Percentiles rank a stretch among this genome's conserved stretches.
These are phyloP conservation scores for Quercus rubra DNA, from an alignment of 306 rosid genomes.

Conservation along the genomic window DNA sequence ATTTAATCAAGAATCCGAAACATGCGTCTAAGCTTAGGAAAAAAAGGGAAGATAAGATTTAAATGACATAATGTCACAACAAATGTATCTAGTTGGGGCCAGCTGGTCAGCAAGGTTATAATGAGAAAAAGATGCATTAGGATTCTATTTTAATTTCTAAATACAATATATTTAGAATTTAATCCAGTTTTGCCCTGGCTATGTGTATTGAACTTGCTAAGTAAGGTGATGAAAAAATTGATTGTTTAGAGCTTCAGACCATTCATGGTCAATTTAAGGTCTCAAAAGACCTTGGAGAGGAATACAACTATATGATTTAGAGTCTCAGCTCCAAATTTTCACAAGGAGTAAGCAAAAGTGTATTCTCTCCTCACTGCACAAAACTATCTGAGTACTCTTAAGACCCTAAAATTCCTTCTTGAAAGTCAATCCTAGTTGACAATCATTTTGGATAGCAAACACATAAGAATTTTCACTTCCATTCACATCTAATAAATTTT, in stretches of 20 bases:
- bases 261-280: not conserved
- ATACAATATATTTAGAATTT: not conserved
- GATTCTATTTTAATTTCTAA: not conserved
- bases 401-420: no score
- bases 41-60: not conserved
- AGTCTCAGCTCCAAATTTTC: not conserved
- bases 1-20: not conserved
- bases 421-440: not conserved
- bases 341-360: not conserved
- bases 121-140: constrained; percentile 6
- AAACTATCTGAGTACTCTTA: no score
- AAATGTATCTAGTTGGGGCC: not conserved
- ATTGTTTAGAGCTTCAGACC: not conserved
- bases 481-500: not conserved
- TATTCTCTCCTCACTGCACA: not conserved
- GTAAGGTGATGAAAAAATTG: not conserved
- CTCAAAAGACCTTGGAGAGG: not conserved
- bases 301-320: not conserved
- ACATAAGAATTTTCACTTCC: not conserved
- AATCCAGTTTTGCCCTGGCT: not conserved
- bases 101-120: not conserved
- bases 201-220: not conserved
- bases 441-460: not conserved
- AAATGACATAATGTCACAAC: not conserved
- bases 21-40: not conserved